Base-by-base conservation (phyloP, 257 asterid genomes). In the Lithospermum erythrorhizon region DNA sequence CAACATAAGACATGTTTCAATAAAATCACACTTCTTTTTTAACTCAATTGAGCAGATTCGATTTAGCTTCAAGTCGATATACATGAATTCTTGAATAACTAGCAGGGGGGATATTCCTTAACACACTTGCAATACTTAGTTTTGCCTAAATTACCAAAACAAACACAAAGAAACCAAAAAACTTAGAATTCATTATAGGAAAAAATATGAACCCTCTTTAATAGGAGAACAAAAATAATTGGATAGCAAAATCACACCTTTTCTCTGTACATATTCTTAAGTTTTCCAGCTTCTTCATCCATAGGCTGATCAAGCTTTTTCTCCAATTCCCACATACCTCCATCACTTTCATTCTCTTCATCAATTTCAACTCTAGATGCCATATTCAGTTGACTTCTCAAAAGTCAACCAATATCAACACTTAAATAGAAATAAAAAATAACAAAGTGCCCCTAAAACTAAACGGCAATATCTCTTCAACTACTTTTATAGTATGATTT, bases 261-360 rank as follows among this genome's bases (percentile, higher is more conserved):
- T 79, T 93, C 95, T 75, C 95, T 77, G 19, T 79, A 85, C 99
- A 87, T 79, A 65, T 87, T 84, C 61, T 80, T 87, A 55, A 93
- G 82, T 55, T 79, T 86, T 47, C 85, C 97, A 79, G 96, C 99
- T 55, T 93, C 99, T 75, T 89, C 99, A 55, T 93, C 99, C 99
- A 93, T 86, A 23, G 97, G 94, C 73, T 93, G 97, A 81, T 93
- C 99, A 65, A 93, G 89, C 73, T 83, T 93, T 84, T 93, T 95
- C 63, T 93, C 99, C 79, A 93, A 82, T 70, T 47, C 95, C 99
- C 99, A 93, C 96, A 93, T 89, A 65, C 87, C 71, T 16, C 99
- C 99, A 70, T 85, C 89, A 19, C 68, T 76, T 55, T 76, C 94
- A 69, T 52, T 48, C 18, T 67, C 87, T 21, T 81, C 94, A 59